Conservation (phyloP, 2,329 filamentous ascomycete genomes). For the Reticulascus tulasneorum region DNA sequence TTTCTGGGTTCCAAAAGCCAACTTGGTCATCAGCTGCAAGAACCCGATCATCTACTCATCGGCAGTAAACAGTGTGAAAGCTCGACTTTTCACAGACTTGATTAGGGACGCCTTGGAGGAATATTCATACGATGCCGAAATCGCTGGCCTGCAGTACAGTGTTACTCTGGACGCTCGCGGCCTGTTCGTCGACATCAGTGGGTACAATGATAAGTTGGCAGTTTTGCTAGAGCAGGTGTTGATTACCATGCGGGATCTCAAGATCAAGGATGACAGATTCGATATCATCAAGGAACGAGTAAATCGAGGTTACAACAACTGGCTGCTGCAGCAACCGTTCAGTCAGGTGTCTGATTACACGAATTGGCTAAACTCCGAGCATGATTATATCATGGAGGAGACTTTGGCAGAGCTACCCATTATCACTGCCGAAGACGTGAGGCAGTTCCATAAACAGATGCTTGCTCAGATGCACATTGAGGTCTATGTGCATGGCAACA, state of each 20-base stretch:
- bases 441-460: constrained; percentile 73
- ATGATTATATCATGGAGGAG: constrained; percentile 75
- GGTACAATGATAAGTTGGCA: constrained; percentile 94
- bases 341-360: constrained; percentile 82
- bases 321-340: constrained; percentile 84
- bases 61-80: constrained; percentile 73
- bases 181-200: constrained; percentile 73
- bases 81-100: constrained; percentile 76
- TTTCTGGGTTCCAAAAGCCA: constrained; percentile 97
- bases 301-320: constrained; percentile 74
- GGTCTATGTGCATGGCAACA: constrained; percentile 82
- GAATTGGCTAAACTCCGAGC: constrained; percentile 73
- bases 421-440: constrained; percentile 70
- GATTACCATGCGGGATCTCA: constrained; percentile 75
- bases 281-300: constrained; percentile 86
- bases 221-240: constrained; percentile 89
- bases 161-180: constrained; percentile 71
- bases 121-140: constrained; percentile 92
- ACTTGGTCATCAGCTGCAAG: constrained; percentile 74
- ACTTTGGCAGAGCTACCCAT: constrained; percentile 70
- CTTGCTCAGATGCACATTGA: constrained; percentile 84
- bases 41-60: constrained; percentile 77
- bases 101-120: constrained; percentile 86
- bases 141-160: constrained; percentile 82
- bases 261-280: constrained; percentile 83